These are phyloP conservation scores for Blastobotrys serpentis DNA, from an alignment of 1,139 yeast genomes.

Conservation along the genomic window DNA sequence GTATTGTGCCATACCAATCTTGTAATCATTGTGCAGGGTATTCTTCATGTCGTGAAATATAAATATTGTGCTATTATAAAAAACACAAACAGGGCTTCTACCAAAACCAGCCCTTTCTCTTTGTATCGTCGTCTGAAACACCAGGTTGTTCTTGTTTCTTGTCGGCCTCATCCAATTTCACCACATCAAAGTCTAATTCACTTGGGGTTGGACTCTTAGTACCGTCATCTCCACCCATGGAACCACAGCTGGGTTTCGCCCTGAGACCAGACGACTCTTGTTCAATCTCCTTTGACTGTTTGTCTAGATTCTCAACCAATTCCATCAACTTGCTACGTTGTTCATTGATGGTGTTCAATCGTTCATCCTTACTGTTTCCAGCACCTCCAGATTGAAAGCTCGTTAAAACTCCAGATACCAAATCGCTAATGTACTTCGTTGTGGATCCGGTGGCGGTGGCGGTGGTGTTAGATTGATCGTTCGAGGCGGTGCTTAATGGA, in stretches of 20 bases:
- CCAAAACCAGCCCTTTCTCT: conserved; percentile 25
- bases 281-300: conserved; percentile 25
- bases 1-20: too few relatives aligned
- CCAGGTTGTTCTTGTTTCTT: conserved; percentile 13
- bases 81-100: too few relatives aligned
- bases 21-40: too few relatives aligned
- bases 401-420: conserved; percentile 7
- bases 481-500: conserved; percentile 19
- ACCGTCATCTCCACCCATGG: neutral
- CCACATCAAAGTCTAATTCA: conserved; percentile 30
- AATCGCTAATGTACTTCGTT: neutral
- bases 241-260: neutral
- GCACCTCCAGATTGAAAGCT: neutral
- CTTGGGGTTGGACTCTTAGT: conserved; percentile 12
- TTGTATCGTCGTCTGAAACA: neutral
- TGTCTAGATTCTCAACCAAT: conserved; percentile 24
- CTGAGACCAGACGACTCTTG: conserved; percentile 14
- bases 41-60: too few relatives aligned
- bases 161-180: conserved; percentile 28
- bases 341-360: conserved; percentile 21
- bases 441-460: neutral
- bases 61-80: too few relatives aligned
- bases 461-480: neutral
- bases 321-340: conserved; percentile 25
- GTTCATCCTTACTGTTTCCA: conserved; percentile 21